Evolutionary conservation across 106 monocot species (phyloP), one percentile per base, ranked within the genome.

Genomic region (Dioscorea zingiberensis): DNA sequence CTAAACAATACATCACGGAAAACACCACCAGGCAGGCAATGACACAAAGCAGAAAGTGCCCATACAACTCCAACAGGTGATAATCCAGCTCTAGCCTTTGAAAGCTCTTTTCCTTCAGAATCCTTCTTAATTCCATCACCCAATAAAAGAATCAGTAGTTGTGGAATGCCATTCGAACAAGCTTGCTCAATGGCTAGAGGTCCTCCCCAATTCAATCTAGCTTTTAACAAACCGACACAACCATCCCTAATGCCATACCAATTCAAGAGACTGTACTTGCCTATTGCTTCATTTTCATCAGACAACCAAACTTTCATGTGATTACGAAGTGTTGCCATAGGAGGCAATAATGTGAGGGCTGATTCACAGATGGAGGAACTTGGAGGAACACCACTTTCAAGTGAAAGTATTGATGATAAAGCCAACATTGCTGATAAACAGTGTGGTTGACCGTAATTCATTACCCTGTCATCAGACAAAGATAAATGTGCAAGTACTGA

Each of bases 371-470:
- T 76, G 13, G 77, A 74, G 29, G 85, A 85, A 45, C 79, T 88
- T 25, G 58, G 16, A 49, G 64, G 51, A 15, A 54, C 62, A 1
- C 70, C 75, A 61, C 63, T 77, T 63, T 98, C 93, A 38, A 93
- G 86, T 19, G 82, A 80, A 59, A 89, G n/a, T 73, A 98, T 29
- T 65, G 81, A 75, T 58, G 98, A 81, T 48, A 98, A 72, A 73
- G 93, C 98, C 21, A 93, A 64, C 98, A 98, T 98, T 25, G 93
- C 93, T 48, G 98, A 75, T 65, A 80, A 79, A 78, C 77, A 84
- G 32, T 98, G 80, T 47, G 88, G 83, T 68, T 92, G 86, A 71
- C 84, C 65, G 44, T 74, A 75, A 78, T 44, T 80, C 30, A 65
- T 51, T 44, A 76, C 46, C 28, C 75, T 77, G 54, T 86, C 89